Percentiles rank a stretch among this genome's conserved stretches.
Conservation (phyloP, 169 alveolate species). For the Plasmodium cynomolgi region DNA sequence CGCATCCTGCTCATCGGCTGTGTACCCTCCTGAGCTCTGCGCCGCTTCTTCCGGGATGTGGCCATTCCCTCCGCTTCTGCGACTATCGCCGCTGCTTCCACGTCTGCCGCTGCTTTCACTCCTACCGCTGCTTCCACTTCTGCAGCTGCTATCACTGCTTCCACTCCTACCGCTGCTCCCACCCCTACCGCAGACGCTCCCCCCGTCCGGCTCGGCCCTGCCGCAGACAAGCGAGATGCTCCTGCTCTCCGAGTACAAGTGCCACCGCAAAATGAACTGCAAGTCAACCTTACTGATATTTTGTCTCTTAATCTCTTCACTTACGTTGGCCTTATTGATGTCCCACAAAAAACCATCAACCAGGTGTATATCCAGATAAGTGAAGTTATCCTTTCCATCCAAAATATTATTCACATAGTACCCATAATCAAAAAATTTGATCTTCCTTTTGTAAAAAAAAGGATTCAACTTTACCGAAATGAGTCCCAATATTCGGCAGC, state of each 20-base stretch:
- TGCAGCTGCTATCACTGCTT: too few species aligned
- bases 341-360: conserved; percentile 58
- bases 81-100: neutral
- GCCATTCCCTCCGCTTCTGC: neutral
- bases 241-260: conserved; percentile 68
- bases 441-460: conserved; percentile 75
- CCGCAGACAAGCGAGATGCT: conserved; percentile 18
- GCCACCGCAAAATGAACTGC: conserved; percentile 82
- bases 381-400: conserved; percentile 30
- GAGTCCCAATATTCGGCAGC: conserved; percentile 84
- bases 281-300: conserved; percentile 58
- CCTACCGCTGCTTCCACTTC: neutral
- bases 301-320: conserved; percentile 77
- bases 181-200: neutral
- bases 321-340: conserved; percentile 64
- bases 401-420: conserved; percentile 38
- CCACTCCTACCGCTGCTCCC: neutral
- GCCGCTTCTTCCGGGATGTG: neutral
- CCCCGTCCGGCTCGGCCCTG: neutral
- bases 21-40: neutral
- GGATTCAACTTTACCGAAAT: conserved; percentile 79
- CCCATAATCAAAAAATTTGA: conserved; percentile 70
- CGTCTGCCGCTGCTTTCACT: neutral
- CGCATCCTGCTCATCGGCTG: neutral
- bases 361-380: conserved; percentile 16